A percentile compares a stretch with the other conserved stretches of the same genome.
Conservation (phyloP, 768 basidiomycete species). For the Tylopilus sp. region DNA sequence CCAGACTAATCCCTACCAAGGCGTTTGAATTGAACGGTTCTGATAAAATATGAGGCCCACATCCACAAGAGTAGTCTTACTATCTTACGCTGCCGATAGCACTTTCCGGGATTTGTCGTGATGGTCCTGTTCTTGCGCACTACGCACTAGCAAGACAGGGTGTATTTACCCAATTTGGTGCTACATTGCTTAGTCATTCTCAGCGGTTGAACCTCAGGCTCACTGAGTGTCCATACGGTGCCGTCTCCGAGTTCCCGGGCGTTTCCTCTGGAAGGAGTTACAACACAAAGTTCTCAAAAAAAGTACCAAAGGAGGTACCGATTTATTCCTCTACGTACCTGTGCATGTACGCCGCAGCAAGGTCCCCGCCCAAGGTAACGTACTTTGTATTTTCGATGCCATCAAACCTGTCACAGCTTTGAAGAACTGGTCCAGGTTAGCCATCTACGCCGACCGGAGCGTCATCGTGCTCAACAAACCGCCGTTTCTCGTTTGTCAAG, state of each 20-base stretch:
- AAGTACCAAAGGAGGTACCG: neutral
- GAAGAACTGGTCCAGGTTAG: constrained; percentile 32
- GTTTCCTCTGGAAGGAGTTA: no score
- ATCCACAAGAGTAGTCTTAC: no score
- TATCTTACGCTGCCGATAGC: no score
- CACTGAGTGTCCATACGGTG: no score
- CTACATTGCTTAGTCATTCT: constrained; percentile 9
- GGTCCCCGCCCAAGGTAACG: constrained; percentile 24
- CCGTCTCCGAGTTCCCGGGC: no score
- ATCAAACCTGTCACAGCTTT: constrained; percentile 5
- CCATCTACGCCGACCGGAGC: constrained; percentile 52
- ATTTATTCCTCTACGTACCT: neutral
- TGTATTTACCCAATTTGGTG: neutral
- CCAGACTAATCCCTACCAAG: no score
- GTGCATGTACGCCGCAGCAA: constrained; percentile 19
- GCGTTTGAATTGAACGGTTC: no score
- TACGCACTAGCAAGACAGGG: no score
- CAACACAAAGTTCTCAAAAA: neutral
- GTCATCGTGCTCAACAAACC: constrained; percentile 62
- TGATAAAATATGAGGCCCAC: no score
- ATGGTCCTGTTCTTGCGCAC: no score
- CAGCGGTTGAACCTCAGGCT: no score
- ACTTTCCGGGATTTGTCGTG: no score
- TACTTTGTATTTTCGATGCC: neutral
- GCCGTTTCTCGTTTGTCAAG: constrained; percentile 53